phyloP scores from a whole-genome alignment of 352 stramenopile genomes.

The Globisporangium viniferum region DNA sequence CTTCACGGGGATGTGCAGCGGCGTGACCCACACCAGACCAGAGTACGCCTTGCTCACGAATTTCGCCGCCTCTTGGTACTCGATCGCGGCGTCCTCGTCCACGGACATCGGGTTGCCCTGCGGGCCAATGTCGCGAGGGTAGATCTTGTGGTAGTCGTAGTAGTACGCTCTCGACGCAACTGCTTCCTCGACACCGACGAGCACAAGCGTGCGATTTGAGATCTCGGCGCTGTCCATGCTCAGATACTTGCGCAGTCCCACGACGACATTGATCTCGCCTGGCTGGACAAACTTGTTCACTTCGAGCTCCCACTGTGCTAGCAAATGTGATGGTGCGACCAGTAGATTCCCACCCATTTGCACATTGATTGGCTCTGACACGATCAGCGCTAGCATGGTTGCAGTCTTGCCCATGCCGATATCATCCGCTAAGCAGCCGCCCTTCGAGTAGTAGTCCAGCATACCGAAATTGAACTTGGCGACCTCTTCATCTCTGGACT shows the following conservation, averaged over 20 bases:
- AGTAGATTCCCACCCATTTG: conserved; percentile 57
- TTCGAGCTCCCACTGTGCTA: conserved; percentile 79
- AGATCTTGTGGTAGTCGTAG: conserved; percentile 67
- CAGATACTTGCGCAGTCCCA: conserved; percentile 59
- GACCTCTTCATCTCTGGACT: conserved; percentile 59
- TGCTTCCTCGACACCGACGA: conserved; percentile 75
- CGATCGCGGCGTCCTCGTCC: conserved; percentile 36
- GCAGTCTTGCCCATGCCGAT: conserved; percentile 87
- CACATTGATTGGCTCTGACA: conserved; percentile 54
- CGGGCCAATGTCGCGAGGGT: conserved; percentile 33
- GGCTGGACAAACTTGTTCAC: conserved; percentile 71
- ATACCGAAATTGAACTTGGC: conserved; percentile 73
- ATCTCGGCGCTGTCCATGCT: conserved; percentile 37
- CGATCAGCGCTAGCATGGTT: conserved; percentile 74
- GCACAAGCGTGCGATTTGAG: conserved; percentile 78
- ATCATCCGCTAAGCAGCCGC: conserved; percentile 69
- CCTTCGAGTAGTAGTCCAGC: conserved; percentile 67
- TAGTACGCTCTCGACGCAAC: conserved; percentile 53
- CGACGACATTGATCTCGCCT: conserved; percentile 69
- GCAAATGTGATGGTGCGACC: conserved; percentile 72
- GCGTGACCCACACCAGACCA: conserved; percentile 63
- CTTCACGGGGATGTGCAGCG: conserved; percentile 61
- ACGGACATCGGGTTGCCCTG: conserved; percentile 38
- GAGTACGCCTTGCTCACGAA: conserved; percentile 82
- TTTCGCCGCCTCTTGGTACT: conserved; percentile 75